Base-by-base conservation (phyloP, 257 asterid genomes). In the Paulownia fortunei region DNA sequence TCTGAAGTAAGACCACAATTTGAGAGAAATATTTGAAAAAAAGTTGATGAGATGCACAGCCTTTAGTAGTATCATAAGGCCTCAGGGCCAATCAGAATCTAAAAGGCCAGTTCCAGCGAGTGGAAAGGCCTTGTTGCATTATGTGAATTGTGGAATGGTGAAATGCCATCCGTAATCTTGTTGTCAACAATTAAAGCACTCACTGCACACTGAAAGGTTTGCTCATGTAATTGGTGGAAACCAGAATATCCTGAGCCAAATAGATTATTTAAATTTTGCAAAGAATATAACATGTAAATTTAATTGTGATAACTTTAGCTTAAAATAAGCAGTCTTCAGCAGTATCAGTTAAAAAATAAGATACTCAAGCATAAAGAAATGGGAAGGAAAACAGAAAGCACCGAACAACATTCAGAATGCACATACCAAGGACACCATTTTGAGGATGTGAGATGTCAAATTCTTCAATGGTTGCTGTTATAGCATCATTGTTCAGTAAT, bases 361-460 rank as follows among this genome's bases (percentile, higher is more conserved):
- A 81, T 23, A 69, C 71, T 37, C 59, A 56, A 4, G 9, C 37
- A 37, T 76, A 9, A 51, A 62, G 10, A 73, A 55, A 12, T 0
- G 19, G 15, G 23, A 66, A 36, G 30, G 19, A 8, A 55, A 47
- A 13, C 36, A 49, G 49, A 59, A 42, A 52, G 21, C 47, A 34
- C 42, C 0, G 30, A 51, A 59, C 37, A 69, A 49, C 51, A 30
- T 41, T 24, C 59, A 62, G 54, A 65, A 76, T 61, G 67, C 67
- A 79, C 91, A 69, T 86, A 89, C 90, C 90, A 44, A 61, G 42
- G 34, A 65, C 72, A 60, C 66, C 74, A 61, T 75, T 75, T 30
- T 36, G 67, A 67, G 62, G 81, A 79, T 80, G 85, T 42, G 79
- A 58, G 69, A 66, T 46, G 37, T 55, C 86, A 27, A 72, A 67